Base-by-base conservation (phyloP, 169 alveolate species). In the Plasmodium cynomolgi region DNA sequence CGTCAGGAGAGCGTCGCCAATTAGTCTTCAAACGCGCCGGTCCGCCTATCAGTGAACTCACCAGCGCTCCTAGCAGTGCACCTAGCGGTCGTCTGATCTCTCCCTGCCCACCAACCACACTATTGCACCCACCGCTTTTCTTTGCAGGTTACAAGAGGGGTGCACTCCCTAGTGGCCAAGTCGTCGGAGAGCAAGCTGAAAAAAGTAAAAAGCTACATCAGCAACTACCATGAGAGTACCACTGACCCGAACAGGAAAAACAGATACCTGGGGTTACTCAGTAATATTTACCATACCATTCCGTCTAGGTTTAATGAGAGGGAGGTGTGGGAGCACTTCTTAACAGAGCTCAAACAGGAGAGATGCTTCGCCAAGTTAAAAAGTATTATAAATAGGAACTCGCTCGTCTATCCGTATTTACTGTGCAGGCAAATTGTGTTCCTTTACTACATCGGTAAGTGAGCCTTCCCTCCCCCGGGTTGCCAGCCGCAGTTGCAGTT, bases 291-390 rank as follows among this genome's bases (percentile, higher is more conserved):
- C 54, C 68, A 90, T 44, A 80, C 84, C 13, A 90, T 90, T 23
- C 94, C 94, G 13, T 90, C 94, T 17, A 90, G 94, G 37, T 23
- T 90, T 20, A 90, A 90, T 90, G 94, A 90, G 74, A 79, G 33
- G 39, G 83, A 81, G 31, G 26, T 62, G 47, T 90, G 94, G 94
- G 37, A 81, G 15, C 26, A 81, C 34, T 90, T 79, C 74, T 58
- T 90, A 71, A 90, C 68, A n/a, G 73, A 39, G 26, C 54, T 90
- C n/a, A 90, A 90, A 34, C 23, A 80, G 47, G 84, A 81, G 34
- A 90, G 83, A 23, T 90, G 84, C 33, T 90, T 68, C 33, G 15
- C 34, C 4, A 58, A 81, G 77, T 20, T 90, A 41, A 80, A 90
- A 58, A 31, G 34, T 31, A 62, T 90, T 50, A 41, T 90, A 34